Conservation (phyloP, 148 eudicot species). For the Heliamphora exappendiculata region DNA sequence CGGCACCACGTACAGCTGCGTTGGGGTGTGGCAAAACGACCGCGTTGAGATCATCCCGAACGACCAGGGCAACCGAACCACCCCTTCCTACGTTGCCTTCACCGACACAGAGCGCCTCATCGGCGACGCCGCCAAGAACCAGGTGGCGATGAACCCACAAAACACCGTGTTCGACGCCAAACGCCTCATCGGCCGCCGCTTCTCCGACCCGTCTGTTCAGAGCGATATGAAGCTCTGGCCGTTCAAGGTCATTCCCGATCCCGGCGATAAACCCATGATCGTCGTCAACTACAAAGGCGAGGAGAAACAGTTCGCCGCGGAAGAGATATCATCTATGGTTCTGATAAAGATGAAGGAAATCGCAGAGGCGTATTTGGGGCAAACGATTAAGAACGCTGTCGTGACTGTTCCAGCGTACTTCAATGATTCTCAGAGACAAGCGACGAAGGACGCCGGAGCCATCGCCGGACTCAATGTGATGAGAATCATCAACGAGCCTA, state of each 20-base stretch:
- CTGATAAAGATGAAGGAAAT: not conserved
- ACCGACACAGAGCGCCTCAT: slow-evolving; percentile 27
- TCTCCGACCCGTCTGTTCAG: slow-evolving; percentile 10
- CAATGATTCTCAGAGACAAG: slow-evolving; percentile 9
- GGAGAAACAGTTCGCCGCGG: not conserved
- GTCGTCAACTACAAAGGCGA: slow-evolving; percentile 1
- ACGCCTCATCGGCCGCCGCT: slow-evolving; percentile 7
- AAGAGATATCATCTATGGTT: slow-evolving; percentile 6
- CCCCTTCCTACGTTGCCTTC: slow-evolving; percentile 26
- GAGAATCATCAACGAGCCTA: slow-evolving; percentile 12
- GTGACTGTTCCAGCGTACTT: slow-evolving; percentile 8
- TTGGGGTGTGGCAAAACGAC: slow-evolving; percentile 28
- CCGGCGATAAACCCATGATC: slow-evolving; percentile 7
- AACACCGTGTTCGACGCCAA: slow-evolving; percentile 24
- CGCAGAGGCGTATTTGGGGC: slow-evolving; percentile 4
- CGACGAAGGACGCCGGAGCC: slow-evolving; percentile 5
- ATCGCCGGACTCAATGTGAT: not conserved
- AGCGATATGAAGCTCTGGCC: slow-evolving; percentile 10
- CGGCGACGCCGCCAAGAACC: slow-evolving; percentile 29
- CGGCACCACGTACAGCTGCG: slow-evolving; percentile 30
- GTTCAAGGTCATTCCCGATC: not conserved
- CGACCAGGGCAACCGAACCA: slow-evolving; percentile 29
- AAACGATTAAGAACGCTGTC: not conserved
- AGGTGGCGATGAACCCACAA: slow-evolving; percentile 26
- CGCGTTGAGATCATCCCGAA: slow-evolving; percentile 31